Conservation (phyloP, 768 basidiomycete species). For the Suillus placidus region DNA sequence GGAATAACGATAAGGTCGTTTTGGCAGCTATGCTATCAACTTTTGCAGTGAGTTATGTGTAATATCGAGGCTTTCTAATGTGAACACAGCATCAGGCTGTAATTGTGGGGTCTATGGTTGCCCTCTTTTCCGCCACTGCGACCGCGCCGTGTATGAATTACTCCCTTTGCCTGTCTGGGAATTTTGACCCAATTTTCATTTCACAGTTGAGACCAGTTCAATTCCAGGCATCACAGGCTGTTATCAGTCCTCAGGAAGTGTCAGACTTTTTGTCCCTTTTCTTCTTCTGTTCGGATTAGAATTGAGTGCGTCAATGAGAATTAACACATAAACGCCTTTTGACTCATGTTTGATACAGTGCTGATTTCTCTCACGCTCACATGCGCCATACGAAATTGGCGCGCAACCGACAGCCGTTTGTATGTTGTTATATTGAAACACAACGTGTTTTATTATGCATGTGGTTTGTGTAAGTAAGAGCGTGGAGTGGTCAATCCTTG, state of each 20-base stretch:
- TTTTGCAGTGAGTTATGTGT: conserved; percentile 7
- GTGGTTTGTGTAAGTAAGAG: conserved; percentile 9
- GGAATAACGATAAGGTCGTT: conserved; percentile 3
- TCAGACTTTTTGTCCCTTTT: conserved; percentile 7
- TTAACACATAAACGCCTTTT: neutral
- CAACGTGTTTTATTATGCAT: conserved; percentile 12
- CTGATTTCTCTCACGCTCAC: conserved; percentile 6
- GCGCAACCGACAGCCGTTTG: neutral
- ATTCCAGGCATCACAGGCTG: neutral
- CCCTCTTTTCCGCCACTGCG: neutral
- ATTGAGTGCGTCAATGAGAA: neutral
- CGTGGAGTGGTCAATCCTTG: neutral
- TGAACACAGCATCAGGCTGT: neutral
- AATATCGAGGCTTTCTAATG: neutral
- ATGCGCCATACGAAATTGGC: conserved; percentile 5
- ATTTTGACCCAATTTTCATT: neutral
- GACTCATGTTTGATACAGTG: conserved; percentile 1
- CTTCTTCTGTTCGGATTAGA: conserved; percentile 11
- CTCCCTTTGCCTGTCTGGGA: neutral
- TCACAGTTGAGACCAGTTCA: neutral
- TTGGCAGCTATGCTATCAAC: neutral
- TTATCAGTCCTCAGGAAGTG: neutral
- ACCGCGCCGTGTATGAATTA: neutral
- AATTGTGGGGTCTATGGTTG: neutral
- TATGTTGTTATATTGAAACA: conserved; percentile 9